These are phyloP conservation scores for Naganishia vaughanmartiniae DNA, from an alignment of 768 basidiomycete genomes.

Conservation along the genomic window DNA sequence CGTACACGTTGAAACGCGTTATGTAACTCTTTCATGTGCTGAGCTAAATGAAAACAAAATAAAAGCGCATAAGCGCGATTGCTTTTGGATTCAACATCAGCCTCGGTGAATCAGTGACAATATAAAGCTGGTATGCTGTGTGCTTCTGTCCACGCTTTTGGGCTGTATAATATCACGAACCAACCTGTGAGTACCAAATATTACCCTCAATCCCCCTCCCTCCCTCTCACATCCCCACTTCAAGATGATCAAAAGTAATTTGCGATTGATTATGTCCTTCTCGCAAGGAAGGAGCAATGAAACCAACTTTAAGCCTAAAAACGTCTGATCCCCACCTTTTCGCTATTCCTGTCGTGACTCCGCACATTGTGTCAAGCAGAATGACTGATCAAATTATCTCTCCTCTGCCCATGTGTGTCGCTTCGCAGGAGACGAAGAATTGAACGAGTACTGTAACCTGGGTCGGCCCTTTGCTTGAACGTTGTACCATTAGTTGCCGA, in stretches of 20 bases:
- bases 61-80: slow-evolving; percentile 16
- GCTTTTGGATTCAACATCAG: not conserved
- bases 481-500: slow-evolving; percentile 23
- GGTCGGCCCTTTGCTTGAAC: not conserved
- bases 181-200: not conserved
- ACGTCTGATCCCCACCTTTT: slow-evolving; percentile 10
- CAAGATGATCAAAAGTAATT: slow-evolving; percentile 27
- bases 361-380: not conserved
- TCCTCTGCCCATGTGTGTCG: slow-evolving; percentile 13
- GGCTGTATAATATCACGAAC: not conserved
- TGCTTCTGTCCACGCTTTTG: not conserved
- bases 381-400: slow-evolving; percentile 10
- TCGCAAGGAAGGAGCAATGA: slow-evolving; percentile 28
- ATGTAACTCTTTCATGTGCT: not conserved
- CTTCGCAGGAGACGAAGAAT: slow-evolving; percentile 10
- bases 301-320: slow-evolving; percentile 22
- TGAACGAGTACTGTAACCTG: slow-evolving; percentile 19
- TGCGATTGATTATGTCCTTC: slow-evolving; percentile 26
- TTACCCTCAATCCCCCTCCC: not conserved
- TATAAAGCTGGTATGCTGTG: not conserved
- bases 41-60: not conserved
- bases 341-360: not conserved
- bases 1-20: slow-evolving; percentile 1
- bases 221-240: not conserved
- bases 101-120: not conserved